Percentiles rank a stretch among this genome's conserved stretches.
Conservation (phyloP, 139 green algal genomes). For the Picochlorum sp. region DNA sequence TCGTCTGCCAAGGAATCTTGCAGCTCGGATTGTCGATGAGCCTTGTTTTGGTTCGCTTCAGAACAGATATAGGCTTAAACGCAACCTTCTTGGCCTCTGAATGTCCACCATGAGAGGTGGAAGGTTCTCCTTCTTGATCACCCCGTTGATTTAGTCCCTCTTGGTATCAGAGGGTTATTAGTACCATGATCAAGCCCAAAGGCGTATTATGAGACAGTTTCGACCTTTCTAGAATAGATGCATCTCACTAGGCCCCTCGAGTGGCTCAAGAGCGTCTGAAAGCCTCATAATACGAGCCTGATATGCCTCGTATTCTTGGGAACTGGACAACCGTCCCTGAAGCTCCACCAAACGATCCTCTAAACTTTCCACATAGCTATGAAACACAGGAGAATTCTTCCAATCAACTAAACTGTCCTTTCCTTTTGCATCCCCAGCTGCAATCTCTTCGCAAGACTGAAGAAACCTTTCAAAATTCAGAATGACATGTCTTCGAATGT, state of each 20-base stretch:
- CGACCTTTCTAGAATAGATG: no score
- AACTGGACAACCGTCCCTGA: no score
- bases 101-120: no score
- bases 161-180: no score
- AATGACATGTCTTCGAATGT: not conserved
- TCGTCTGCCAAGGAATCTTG: slow-evolving; percentile 46
- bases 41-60: not conserved
- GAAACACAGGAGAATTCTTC: slow-evolving; percentile 32
- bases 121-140: not conserved
- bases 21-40: slow-evolving; percentile 1
- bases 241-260: no score
- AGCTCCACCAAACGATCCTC: no score
- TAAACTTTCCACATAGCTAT: slow-evolving; percentile 26
- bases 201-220: no score
- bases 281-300: no score
- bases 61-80: not conserved
- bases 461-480: slow-evolving; percentile 2
- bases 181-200: no score
- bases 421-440: slow-evolving; percentile 14
- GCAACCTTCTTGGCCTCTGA: not conserved
- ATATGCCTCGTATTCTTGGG: no score
- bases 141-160: not conserved
- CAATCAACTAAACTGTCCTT: slow-evolving; percentile 28
- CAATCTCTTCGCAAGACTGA: slow-evolving; percentile 34
- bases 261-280: no score